phyloP scores from a whole-genome alignment of 2,329 filamentous ascomycete genomes.

The Xylaria hypoxylon region DNA sequence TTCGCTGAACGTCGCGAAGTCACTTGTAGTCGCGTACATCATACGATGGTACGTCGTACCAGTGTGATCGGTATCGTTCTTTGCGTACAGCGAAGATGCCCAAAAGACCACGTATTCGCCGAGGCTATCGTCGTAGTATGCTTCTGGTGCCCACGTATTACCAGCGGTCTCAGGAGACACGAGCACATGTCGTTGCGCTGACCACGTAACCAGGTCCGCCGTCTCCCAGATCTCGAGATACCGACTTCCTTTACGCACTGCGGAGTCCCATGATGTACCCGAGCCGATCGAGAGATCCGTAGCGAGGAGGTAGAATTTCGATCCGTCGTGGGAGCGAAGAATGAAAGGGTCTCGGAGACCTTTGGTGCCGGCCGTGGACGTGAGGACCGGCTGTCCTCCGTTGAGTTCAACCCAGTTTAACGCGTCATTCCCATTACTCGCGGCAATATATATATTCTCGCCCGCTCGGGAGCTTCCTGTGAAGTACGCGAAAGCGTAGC shows the following conservation, averaged over 20 bases:
- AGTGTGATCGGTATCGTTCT: slow-evolving; percentile 55
- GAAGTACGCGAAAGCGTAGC: slow-evolving; percentile 66
- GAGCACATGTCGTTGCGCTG: slow-evolving; percentile 60
- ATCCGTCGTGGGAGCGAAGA: slow-evolving; percentile 62
- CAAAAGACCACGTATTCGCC: slow-evolving; percentile 61
- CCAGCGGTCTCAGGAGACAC: slow-evolving; percentile 63
- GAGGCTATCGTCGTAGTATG: slow-evolving; percentile 60
- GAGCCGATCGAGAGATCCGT: slow-evolving; percentile 66
- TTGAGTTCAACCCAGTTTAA: slow-evolving; percentile 64
- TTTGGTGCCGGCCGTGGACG: slow-evolving; percentile 59
- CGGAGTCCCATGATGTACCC: slow-evolving; percentile 63
- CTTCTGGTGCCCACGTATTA: slow-evolving; percentile 67
- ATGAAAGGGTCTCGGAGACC: slow-evolving; percentile 66
- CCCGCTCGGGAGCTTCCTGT: slow-evolving; percentile 58
- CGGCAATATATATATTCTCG: slow-evolving; percentile 65
- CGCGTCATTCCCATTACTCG: slow-evolving; percentile 64
- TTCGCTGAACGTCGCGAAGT: slow-evolving; percentile 63
- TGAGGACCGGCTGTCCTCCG: slow-evolving; percentile 58
- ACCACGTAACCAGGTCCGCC: slow-evolving; percentile 62
- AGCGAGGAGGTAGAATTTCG: slow-evolving; percentile 64
- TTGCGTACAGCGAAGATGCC: slow-evolving; percentile 59
- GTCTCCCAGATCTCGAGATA: slow-evolving; percentile 67
- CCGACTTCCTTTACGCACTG: slow-evolving; percentile 60
- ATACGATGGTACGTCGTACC: slow-evolving; percentile 63
- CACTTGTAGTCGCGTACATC: slow-evolving; percentile 62